These are phyloP conservation scores for Pythium aquatile DNA, from an alignment of 352 stramenopile genomes.

Conservation along the genomic window DNA sequence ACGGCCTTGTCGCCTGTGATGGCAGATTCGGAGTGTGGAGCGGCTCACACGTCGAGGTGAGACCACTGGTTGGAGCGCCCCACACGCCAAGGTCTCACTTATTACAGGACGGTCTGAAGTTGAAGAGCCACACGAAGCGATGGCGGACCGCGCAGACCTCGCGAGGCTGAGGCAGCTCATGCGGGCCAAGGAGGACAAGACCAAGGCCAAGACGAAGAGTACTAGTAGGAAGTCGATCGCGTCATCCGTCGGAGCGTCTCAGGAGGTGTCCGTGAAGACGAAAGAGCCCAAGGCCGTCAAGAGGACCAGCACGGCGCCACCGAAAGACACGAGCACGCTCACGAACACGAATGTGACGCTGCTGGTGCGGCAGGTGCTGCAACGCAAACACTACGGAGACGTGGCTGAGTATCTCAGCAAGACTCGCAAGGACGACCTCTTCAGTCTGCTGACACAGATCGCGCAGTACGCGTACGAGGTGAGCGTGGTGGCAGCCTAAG, in stretches of 20 bases:
- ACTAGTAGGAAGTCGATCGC: not conserved
- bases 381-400: slow-evolving; percentile 42
- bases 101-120: not conserved
- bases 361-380: slow-evolving; percentile 50
- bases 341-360: slow-evolving; percentile 24
- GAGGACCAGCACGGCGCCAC: not conserved
- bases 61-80: not conserved
- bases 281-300: not conserved
- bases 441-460: slow-evolving; percentile 43
- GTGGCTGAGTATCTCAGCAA: slow-evolving; percentile 35
- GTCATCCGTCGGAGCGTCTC: not conserved
- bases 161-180: slow-evolving; percentile 26
- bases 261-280: slow-evolving; percentile 3
- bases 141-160: slow-evolving; percentile 16
- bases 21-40: not conserved
- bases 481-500: not conserved
- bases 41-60: not conserved
- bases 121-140: slow-evolving; percentile 3
- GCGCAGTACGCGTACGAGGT: slow-evolving; percentile 40
- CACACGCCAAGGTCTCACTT: not conserved
- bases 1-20: not conserved
- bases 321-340: not conserved
- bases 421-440: slow-evolving; percentile 45
- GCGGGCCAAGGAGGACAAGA: slow-evolving; percentile 11
- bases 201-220: not conserved